A percentile compares a stretch with the other conserved stretches of the same genome.
Conservation (phyloP, 768 basidiomycete species). For the Hortiboletus campestris region DNA sequence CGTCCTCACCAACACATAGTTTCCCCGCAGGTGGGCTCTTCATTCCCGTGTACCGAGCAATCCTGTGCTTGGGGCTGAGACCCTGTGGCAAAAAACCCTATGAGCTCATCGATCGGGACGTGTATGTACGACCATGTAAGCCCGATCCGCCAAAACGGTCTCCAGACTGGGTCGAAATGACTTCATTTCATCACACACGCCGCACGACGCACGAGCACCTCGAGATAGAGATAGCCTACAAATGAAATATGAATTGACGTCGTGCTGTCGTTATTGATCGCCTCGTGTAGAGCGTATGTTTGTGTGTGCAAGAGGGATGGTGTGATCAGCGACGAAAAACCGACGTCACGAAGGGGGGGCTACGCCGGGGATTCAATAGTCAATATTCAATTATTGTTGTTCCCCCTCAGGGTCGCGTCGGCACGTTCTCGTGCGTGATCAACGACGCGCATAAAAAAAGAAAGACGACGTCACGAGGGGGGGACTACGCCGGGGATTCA, state of each 20-base stretch:
- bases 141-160: conserved; percentile 10
- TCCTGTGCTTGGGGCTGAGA: background rate
- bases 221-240: conserved; percentile 12
- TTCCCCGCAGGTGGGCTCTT: conserved; percentile 14
- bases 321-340: background rate
- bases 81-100: conserved; percentile 14
- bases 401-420: too few relatives aligned
- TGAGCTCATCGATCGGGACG: conserved; percentile 20
- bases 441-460: background rate
- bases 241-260: background rate
- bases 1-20: background rate
- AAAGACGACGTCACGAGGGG: conserved; percentile 5
- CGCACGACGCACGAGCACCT: background rate
- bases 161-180: background rate
- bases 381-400: too few relatives aligned
- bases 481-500: conserved; percentile 6
- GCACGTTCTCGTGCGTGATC: too few relatives aligned
- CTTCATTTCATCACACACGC: conserved; percentile 6
- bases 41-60: conserved; percentile 15
- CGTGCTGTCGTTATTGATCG: background rate
- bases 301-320: background rate
- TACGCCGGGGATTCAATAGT: conserved; percentile 8
- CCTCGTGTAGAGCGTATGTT: conserved; percentile 20
- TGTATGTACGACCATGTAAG: background rate
- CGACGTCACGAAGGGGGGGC: conserved; percentile 2